phyloP scores from a whole-genome alignment of 805 yeast species.

The Yarrowia bubula region DNA sequence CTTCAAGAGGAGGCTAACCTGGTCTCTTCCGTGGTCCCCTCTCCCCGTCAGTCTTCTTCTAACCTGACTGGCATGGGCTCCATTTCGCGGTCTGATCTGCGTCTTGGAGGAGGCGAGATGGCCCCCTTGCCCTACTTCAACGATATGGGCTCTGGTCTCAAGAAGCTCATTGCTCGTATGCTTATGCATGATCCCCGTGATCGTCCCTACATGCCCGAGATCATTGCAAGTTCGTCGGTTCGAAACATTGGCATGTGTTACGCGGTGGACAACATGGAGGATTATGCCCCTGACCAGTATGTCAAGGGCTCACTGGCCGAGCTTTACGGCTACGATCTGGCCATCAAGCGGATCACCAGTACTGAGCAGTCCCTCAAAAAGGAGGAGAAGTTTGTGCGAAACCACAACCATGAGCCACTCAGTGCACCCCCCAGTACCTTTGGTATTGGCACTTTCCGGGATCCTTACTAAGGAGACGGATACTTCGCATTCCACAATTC shows the following conservation, averaged over 20 bases:
- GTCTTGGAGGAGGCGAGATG: conserved; percentile 19
- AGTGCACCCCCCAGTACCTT: conserved; percentile 18
- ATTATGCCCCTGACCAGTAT: conserved; percentile 18
- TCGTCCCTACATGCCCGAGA: conserved; percentile 30
- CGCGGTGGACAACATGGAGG: conserved; percentile 29
- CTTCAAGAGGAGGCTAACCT: conserved; percentile 23
- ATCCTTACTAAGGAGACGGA: background rate
- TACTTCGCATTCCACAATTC: background rate
- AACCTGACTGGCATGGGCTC: conserved; percentile 16
- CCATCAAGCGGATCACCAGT: conserved; percentile 6
- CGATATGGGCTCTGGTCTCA: conserved; percentile 33
- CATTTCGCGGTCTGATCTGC: conserved; percentile 19
- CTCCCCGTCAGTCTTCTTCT: conserved; percentile 15
- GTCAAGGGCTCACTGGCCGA: conserved; percentile 25
- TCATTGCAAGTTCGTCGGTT: conserved; percentile 28
- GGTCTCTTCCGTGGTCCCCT: conserved; percentile 10
- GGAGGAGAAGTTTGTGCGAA: conserved; percentile 23
- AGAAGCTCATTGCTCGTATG: conserved; percentile 31
- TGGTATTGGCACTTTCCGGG: conserved; percentile 26
- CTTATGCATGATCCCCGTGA: conserved; percentile 30
- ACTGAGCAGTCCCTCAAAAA: conserved; percentile 1
- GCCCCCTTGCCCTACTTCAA: conserved; percentile 31
- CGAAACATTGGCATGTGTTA: conserved; percentile 31
- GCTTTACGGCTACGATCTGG: conserved; percentile 18
- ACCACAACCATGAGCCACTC: conserved; percentile 24